Conservation (phyloP, 441 rosid species). For the Lepidium campestre region DNA sequence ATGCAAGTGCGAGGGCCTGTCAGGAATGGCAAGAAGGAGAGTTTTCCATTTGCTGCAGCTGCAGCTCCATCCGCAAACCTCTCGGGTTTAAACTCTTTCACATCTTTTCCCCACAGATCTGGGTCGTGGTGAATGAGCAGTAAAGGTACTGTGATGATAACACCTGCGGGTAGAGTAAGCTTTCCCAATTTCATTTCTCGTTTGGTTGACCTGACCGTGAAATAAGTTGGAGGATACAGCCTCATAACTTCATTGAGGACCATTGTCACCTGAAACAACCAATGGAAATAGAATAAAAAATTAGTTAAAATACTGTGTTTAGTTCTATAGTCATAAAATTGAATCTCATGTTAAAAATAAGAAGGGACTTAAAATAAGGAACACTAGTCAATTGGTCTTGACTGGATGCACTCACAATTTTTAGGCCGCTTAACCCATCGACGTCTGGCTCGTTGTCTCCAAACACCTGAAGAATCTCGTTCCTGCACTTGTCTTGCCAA, state of each 20-base stretch:
- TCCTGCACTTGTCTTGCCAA: constrained; percentile 38
- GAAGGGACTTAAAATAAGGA: no score
- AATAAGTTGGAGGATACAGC: constrained; percentile 29
- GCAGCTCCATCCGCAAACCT: constrained; percentile 43
- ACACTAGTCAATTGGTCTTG: no score
- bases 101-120: constrained; percentile 50
- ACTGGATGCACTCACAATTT: constrained; percentile 46
- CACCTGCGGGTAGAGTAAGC: constrained; percentile 34
- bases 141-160: constrained; percentile 22
- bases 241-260: constrained; percentile 26
- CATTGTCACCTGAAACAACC: constrained; percentile 31
- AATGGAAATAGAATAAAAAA: no score
- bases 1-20: constrained; percentile 52
- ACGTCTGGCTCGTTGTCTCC: constrained; percentile 31
- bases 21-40: constrained; percentile 35
- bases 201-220: constrained; percentile 29
- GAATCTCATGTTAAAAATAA: no score
- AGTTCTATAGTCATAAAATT: no score
- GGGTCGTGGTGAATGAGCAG: constrained; percentile 37
- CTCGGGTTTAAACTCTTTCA: constrained; percentile 43
- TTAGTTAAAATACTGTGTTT: no score
- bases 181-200: constrained; percentile 35
- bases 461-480: constrained; percentile 28
- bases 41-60: constrained; percentile 35
- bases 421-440: constrained; percentile 35